Percentiles rank a stretch among this genome's conserved stretches.
These are phyloP conservation scores for Zalaria sp. DNA, from an alignment of 2,329 filamentous ascomycete genomes.

Conservation along the genomic window DNA sequence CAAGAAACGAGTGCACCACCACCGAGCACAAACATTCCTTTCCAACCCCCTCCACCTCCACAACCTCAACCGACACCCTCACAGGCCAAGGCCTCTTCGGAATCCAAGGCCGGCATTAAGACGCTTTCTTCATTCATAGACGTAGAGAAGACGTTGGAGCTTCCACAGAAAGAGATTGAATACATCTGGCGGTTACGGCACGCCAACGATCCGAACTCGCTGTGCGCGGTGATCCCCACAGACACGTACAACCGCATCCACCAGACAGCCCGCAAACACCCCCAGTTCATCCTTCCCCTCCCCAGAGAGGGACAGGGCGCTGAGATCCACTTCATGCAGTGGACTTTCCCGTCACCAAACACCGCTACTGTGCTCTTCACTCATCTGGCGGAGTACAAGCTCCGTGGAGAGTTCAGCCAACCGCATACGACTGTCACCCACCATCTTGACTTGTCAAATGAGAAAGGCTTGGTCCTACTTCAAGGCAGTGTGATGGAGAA, in stretches of 20 bases:
- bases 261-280: slow-evolving; percentile 55
- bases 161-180: slow-evolving; percentile 71
- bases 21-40: slow-evolving; percentile 14
- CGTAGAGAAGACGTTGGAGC: slow-evolving; percentile 56
- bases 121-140: slow-evolving; percentile 60
- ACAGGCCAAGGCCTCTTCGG: slow-evolving; percentile 17
- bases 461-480: slow-evolving; percentile 71
- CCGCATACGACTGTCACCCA: slow-evolving; percentile 93
- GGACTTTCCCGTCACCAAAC: slow-evolving; percentile 66
- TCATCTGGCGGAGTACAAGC: slow-evolving; percentile 82
- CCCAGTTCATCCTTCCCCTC: slow-evolving; percentile 83
- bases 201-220: slow-evolving; percentile 53
- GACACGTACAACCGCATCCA: slow-evolving; percentile 62
- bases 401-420: slow-evolving; percentile 74
- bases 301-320: slow-evolving; percentile 55
- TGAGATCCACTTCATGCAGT: slow-evolving; percentile 94
- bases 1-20: slow-evolving; percentile 10
- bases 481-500: slow-evolving; percentile 68
- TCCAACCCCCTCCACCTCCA: slow-evolving; percentile 21
- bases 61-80: slow-evolving; percentile 14
- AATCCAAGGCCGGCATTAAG: slow-evolving; percentile 39
- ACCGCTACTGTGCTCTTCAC: slow-evolving; percentile 66
- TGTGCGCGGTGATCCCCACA: slow-evolving; percentile 73
- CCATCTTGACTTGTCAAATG: slow-evolving; percentile 63
- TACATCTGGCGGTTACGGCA: slow-evolving; percentile 84